These are phyloP conservation scores for Geranium brycei DNA, from an alignment of 345 rosid genomes.

Conservation along the genomic window DNA sequence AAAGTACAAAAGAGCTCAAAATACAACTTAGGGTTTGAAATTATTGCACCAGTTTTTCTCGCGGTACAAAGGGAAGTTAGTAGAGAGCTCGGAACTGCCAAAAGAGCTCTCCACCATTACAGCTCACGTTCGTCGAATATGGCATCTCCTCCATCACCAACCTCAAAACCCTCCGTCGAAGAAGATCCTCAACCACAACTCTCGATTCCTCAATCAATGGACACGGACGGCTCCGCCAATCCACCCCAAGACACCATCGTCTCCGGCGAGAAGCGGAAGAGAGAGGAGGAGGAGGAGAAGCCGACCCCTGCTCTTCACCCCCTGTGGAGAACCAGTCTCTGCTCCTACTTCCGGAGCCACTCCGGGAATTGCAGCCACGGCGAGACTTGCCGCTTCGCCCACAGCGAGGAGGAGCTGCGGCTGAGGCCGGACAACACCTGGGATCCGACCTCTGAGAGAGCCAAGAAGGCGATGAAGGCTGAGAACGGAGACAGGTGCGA, in stretches of 20 bases:
- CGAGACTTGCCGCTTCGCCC: constrained; percentile 62
- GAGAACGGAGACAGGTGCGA: constrained; percentile 16
- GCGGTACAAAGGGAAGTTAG: not conserved
- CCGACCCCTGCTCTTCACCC: constrained; percentile 22
- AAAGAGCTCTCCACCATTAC: not conserved
- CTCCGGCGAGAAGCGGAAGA: constrained; percentile 56
- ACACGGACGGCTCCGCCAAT: not conserved
- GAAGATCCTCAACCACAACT: not conserved
- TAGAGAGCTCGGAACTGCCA: not conserved
- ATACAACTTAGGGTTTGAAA: no score
- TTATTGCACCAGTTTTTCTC: no score
- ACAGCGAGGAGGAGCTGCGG: constrained; percentile 78
- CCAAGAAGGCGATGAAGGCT: constrained; percentile 40
- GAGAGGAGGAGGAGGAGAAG: constrained; percentile 20
- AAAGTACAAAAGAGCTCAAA: no score
- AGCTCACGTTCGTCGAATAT: not conserved
- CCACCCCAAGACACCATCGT: constrained; percentile 3
- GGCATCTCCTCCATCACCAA: not conserved
- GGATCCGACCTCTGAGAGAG: constrained; percentile 91
- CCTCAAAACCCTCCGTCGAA: not conserved
- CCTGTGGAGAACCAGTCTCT: constrained; percentile 62
- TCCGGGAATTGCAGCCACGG: constrained; percentile 61
- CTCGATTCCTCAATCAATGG: not conserved
- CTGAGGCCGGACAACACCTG: constrained; percentile 67
- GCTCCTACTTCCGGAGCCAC: constrained; percentile 68